A percentile compares a stretch with the other conserved stretches of the same genome.
Evolutionary conservation across 352 stramenopile species (phyloP).

Genomic region (Pythium rishiriense): DNA sequence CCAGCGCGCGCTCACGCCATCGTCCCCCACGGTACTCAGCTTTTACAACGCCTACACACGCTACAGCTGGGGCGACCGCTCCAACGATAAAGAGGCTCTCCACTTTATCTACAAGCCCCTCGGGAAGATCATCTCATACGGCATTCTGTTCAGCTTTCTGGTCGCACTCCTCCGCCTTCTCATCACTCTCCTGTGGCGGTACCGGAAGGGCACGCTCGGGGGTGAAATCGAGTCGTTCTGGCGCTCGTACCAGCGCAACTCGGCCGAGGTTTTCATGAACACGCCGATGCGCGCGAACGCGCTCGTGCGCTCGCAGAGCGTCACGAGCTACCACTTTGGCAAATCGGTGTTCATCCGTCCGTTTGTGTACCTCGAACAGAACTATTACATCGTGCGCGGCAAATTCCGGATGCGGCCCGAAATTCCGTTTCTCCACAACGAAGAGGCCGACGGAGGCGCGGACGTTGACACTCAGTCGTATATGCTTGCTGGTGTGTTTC

Average conservation of each 20-base stretch:
- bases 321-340: slow-evolving; percentile 30
- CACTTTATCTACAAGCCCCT: slow-evolving; percentile 25
- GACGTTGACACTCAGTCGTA: slow-evolving; percentile 23
- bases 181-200: slow-evolving; percentile 1
- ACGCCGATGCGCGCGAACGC: slow-evolving; percentile 29
- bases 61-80: slow-evolving; percentile 31
- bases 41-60: slow-evolving; percentile 27
- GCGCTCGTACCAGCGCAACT: slow-evolving; percentile 31
- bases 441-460: slow-evolving; percentile 12
- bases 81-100: slow-evolving; percentile 10
- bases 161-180: slow-evolving; percentile 15
- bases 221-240: slow-evolving; percentile 24
- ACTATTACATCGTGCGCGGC: slow-evolving; percentile 30
- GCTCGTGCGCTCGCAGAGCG: slow-evolving; percentile 23
- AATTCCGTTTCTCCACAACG: slow-evolving; percentile 18
- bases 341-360: slow-evolving; percentile 29
- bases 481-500: slow-evolving; percentile 21
- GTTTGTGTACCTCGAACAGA: slow-evolving; percentile 32
- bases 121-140: slow-evolving; percentile 18
- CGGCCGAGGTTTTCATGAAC: slow-evolving; percentile 32
- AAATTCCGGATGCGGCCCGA: slow-evolving; percentile 21
- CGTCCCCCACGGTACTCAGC: slow-evolving; percentile 8
- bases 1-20: slow-evolving; percentile 24
- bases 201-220: slow-evolving; percentile 16
- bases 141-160: slow-evolving; percentile 21